These are phyloP conservation scores for Phytopythium aichiense DNA, from an alignment of 352 stramenopile species.

Conservation along the genomic window DNA sequence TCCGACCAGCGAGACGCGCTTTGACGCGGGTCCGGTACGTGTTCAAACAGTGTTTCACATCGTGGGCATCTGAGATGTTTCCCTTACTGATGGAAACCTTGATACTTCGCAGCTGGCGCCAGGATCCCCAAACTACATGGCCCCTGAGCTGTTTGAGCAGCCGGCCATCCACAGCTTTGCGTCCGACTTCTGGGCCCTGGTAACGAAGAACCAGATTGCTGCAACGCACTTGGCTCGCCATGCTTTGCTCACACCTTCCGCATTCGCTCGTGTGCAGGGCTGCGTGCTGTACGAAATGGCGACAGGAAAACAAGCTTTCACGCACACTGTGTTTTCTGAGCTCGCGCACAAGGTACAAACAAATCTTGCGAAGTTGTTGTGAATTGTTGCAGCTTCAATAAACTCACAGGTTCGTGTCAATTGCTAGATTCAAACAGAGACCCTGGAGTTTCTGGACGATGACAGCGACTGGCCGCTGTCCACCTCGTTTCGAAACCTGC, in stretches of 20 bases:
- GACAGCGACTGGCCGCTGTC: constrained; percentile 51
- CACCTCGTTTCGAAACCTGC: constrained; percentile 46
- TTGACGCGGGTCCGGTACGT: constrained; percentile 27
- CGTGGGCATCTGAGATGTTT: background rate
- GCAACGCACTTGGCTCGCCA: too few relatives aligned
- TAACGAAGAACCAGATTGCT: constrained; percentile 12
- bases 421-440: constrained; percentile 64
- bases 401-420: background rate
- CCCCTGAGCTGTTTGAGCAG: constrained; percentile 88
- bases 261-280: constrained; percentile 27
- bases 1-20: constrained; percentile 40
- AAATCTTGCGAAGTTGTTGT: background rate
- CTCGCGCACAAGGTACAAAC: constrained; percentile 53
- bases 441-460: constrained; percentile 33
- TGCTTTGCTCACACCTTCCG: background rate
- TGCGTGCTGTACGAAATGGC: constrained; percentile 79
- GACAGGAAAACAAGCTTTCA: constrained; percentile 65
- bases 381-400: background rate
- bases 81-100: background rate
- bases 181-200: constrained; percentile 86
- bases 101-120: constrained; percentile 32
- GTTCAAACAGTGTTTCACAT: background rate
- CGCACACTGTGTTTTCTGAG: constrained; percentile 66
- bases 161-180: constrained; percentile 85
- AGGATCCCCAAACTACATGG: constrained; percentile 90